Evolutionary conservation across 768 basidiomycete genomes (phyloP), one percentile per base, ranked within the genome.

Genomic region (Chalciporus chontae): DNA sequence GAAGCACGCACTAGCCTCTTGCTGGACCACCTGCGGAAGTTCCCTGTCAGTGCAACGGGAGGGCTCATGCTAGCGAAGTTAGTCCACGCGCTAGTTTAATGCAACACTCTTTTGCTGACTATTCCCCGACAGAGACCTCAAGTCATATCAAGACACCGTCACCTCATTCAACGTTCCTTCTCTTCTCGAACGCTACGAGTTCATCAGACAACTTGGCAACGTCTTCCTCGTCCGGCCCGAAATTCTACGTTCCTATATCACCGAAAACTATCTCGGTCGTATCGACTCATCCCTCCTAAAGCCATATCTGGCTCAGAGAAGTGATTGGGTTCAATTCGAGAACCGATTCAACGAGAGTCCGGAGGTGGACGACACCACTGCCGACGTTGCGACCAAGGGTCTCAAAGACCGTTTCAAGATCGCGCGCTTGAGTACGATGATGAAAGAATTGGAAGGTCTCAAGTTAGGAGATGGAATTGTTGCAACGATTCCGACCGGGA

Each of bases 61-160:
- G 96, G 95, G 14, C 73, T 99, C 45, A 95, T 98, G 91, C 84
- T 99, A 36, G 95, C 96, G 19, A 99, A 98, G 94, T 94, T 56
- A 52, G 84, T 73, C 40, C 9, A 37, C 18, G 24, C n/a, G n/a
- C 4, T 29, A 19, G 21, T n/a, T 21, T 53, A 5, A 14, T 21
- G 19, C 49, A 23, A 32, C 47, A 23, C 7, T 36, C n/a, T 24
- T 34, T 43, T 24, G 31, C 21, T 18, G 19, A 19, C 55, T 38
- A 4, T 44, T 42, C 4, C 29, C 46, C 41, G 44, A 37, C 64
- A 97, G 94, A 71, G 96, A 99, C 64, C 81, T 99, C 58, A 96
- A 94, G 57, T 84, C 88, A 18, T 99, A 99, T 62, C 96, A 98
- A 73, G 96, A 98, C 59, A 80, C 81, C 2, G 81, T 96, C 56